Base-by-base conservation (phyloP, 129 eudicot species). In the Flaveria sonorensis region DNA sequence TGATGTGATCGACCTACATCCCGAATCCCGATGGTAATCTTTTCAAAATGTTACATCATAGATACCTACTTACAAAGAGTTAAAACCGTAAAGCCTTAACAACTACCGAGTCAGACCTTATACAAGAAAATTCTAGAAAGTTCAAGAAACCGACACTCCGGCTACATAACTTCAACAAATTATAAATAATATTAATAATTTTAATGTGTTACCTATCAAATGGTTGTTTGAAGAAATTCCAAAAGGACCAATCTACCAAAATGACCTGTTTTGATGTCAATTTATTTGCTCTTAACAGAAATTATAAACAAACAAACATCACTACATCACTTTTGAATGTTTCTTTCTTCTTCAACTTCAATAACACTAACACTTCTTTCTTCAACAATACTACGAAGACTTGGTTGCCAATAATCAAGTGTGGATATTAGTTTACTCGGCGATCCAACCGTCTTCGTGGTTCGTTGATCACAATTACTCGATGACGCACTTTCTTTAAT, bases 321-420 rank as follows among this genome's bases (percentile, higher is more conserved):
- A 6, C 15, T 10, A 24, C n/a, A 26, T 20, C 30, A 59, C 20
- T 59, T 23, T 21, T 21, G 64, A 57, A 57, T 62, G 43, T 62
- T 28, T 61, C 39, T 60, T 24, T 60, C 66, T 60, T 61, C 68
- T 14, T 24, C 68, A 26, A 28, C 10, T 26, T 26, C 42, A 13
- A 8, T 61, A 51, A 32, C 26, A n/a, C 7, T 2, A 24, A 10
- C 14, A 16, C 78, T 68, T 72, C 52, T 72, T 83, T 85, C 92
- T 71, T 88, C 93, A 62, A 18, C 74, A 48, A 89, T 79, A 67
- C 87, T 85, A 68, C 85, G 81, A 32, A 89, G 73, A 46, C 50
- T 84, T 28, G 95, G 91, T 64, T 89, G 89, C 91, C 95, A 89
- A 71, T 85, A 52, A 65, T 89, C 89, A 48, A 80, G 81, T 72